Conservation (phyloP, 225 moss, liverwort and hornwort genomes). For the Rhytidiadelphus loreus region DNA sequence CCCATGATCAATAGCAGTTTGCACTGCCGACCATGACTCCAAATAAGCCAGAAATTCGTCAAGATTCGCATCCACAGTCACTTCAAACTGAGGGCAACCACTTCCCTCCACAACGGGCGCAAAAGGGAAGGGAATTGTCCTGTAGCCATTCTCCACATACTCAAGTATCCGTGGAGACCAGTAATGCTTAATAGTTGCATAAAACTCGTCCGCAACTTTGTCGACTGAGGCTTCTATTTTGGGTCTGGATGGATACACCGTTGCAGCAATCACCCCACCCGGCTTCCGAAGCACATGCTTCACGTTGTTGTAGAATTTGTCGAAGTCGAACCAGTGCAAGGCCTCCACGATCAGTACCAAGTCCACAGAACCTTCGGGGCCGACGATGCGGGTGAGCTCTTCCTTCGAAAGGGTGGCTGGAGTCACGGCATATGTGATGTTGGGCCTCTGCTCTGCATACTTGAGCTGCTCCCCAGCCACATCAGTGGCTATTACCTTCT, state of each 20-base stretch:
- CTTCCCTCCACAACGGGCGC: background rate
- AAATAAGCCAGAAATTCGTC: slow-evolving; percentile 13
- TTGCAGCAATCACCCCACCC: slow-evolving; percentile 37
- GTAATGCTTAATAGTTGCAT: background rate
- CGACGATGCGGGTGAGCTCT: slow-evolving; percentile 43
- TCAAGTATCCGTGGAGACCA: slow-evolving; percentile 14
- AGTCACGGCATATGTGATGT: slow-evolving; percentile 41
- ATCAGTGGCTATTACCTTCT: slow-evolving; percentile 66
- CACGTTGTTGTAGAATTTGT: slow-evolving; percentile 39
- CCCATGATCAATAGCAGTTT: slow-evolving; percentile 19
- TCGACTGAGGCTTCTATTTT: background rate
- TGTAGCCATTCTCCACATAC: slow-evolving; percentile 22
- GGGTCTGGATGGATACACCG: slow-evolving; percentile 16
- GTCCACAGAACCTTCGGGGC: slow-evolving; percentile 59
- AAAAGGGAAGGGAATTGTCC: slow-evolving; percentile 28
- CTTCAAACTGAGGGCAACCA: background rate
- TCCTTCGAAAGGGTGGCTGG: slow-evolving; percentile 18
- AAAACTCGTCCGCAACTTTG: slow-evolving; percentile 18
- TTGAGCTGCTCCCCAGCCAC: slow-evolving; percentile 48
- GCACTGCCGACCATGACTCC: slow-evolving; percentile 30
- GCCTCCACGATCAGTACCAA: slow-evolving; percentile 51
- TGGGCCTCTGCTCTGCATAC: slow-evolving; percentile 24
- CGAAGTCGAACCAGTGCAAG: slow-evolving; percentile 62
- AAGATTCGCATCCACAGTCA: slow-evolving; percentile 1
- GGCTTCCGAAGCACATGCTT: slow-evolving; percentile 37